Base-by-base conservation (phyloP, 2,329 filamentous ascomycete species). In the Cytospora piceae region DNA sequence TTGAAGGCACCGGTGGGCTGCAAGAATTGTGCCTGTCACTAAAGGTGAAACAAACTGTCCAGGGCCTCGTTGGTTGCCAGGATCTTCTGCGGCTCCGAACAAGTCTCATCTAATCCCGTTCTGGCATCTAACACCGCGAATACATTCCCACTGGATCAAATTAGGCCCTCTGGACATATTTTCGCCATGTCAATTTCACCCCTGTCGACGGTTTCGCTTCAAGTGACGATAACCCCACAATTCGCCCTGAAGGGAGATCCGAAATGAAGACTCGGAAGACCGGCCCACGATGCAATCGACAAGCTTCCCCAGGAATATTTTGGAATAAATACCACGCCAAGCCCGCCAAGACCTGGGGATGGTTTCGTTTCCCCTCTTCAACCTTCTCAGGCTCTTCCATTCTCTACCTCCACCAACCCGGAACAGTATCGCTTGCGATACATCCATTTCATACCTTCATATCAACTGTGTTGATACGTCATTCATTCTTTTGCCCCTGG, bases 401-500 rank as follows among this genome's bases (percentile, higher is more conserved):
- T 64, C 56, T 64, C 57, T 60, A 60, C 29, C 31, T 27, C 52
- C 29, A 24, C 27, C 51, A 37, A 37, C 59, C 51, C 31, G 63
- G 52, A 46, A 22, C 42, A 51, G 63, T 64, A 57, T 64, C 63
- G 63, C 63, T 65, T 65, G 63, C 63, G 63, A 52, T 56, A 64
- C 63, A 32, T 60, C 57, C 46, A 59, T 64, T 49, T 22, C 22
- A 22, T 49, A 22, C 62, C n/a, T 62, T 56, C 31, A 52, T 42
- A 56, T 65, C 63, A 60, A 61, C 63, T 65, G 63, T 61, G 63
- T 65, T 65, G 63, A 65, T 65, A 65, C 57, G 32, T 49, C 56
- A 57, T 65, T 65, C 63, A 61, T 65, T 65, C 58, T 65, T 60
- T 65, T 57, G 34, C 63, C 63, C 46, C 63, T 61, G 63, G 63